Conservation (phyloP, 2,329 filamentous ascomycete species). For the Calonectria multiphialidica region DNA sequence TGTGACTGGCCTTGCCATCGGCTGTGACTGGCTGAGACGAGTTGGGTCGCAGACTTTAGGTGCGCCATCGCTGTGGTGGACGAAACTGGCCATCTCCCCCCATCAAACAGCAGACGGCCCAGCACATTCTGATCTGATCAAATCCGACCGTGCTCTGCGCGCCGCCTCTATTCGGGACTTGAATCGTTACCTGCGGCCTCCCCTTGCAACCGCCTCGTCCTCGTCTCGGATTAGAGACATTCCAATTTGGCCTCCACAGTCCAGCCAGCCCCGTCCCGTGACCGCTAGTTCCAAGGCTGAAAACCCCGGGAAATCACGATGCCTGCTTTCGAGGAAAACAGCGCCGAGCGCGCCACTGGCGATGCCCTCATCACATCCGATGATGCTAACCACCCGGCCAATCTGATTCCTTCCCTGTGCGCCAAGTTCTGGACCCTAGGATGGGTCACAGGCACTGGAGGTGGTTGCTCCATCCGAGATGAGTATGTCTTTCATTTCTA, state of each 20-base stretch:
- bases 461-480: constrained; percentile 81
- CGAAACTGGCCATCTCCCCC: constrained; percentile 32
- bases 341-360: constrained; percentile 27
- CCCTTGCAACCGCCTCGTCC: constrained; percentile 25
- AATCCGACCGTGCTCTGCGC: constrained; percentile 14
- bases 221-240: constrained; percentile 19
- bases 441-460: constrained; percentile 92
- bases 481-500: constrained; percentile 60
- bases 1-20: neutral
- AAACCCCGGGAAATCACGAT: constrained; percentile 12
- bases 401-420: constrained; percentile 93
- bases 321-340: constrained; percentile 34
- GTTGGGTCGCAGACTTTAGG: constrained; percentile 20
- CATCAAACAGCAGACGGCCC: constrained; percentile 19
- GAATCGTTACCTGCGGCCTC: constrained; percentile 12
- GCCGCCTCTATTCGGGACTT: constrained; percentile 14
- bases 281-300: constrained; percentile 4
- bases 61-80: constrained; percentile 27
- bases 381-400: constrained; percentile 90
- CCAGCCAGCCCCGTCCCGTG: constrained; percentile 17
- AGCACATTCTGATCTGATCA: constrained; percentile 18
- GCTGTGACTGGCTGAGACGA: constrained; percentile 22
- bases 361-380: constrained; percentile 66
- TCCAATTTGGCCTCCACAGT: constrained; percentile 22
- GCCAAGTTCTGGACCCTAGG: constrained; percentile 95